Evolutionary conservation across 495 filamentous ascomycete species (phyloP).

Genomic region (Pseudotulostoma volvatum): DNA sequence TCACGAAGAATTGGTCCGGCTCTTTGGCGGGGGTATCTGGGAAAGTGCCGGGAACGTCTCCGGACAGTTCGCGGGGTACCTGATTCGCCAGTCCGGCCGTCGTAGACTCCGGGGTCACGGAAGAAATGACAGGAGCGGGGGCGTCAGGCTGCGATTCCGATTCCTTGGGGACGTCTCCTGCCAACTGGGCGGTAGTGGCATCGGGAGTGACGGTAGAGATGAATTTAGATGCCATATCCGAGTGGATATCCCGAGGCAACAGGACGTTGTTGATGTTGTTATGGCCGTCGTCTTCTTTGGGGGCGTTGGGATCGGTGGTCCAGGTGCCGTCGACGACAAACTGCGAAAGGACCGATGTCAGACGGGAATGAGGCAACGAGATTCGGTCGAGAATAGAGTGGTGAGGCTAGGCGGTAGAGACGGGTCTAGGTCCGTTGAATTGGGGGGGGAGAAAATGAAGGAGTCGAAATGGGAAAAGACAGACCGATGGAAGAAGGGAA

Average conservation of each 20-base stretch:
- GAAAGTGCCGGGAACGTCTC: constrained; percentile 50
- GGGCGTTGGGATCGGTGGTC: constrained; percentile 61
- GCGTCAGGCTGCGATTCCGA: constrained; percentile 16
- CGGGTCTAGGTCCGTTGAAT: too few relatives aligned
- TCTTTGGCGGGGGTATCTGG: constrained; percentile 57
- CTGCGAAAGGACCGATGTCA: constrained; percentile 27
- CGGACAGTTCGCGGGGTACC: constrained; percentile 43
- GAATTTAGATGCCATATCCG: constrained; percentile 14
- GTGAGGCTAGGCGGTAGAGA: too few relatives aligned
- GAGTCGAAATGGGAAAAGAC: neutral
- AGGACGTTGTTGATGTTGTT: constrained; percentile 86
- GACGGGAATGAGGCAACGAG: too few relatives aligned
- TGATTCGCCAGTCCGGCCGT: constrained; percentile 53
- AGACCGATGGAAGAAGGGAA: constrained; percentile 1
- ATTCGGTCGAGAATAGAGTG: too few relatives aligned
- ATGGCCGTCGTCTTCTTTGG: constrained; percentile 58
- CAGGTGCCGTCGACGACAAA: constrained; percentile 87
- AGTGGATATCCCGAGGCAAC: constrained; percentile 48
- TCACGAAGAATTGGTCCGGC: constrained; percentile 41
- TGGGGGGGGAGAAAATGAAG: too few relatives aligned
- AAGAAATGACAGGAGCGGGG: constrained; percentile 15
- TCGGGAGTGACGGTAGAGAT: constrained; percentile 51
- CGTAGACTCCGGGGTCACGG: constrained; percentile 56
- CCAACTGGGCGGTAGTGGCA: constrained; percentile 60
- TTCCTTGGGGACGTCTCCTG: constrained; percentile 50